Evolutionary conservation across 768 basidiomycete genomes (phyloP).

Genomic region (Chalciporus piperatus): DNA sequence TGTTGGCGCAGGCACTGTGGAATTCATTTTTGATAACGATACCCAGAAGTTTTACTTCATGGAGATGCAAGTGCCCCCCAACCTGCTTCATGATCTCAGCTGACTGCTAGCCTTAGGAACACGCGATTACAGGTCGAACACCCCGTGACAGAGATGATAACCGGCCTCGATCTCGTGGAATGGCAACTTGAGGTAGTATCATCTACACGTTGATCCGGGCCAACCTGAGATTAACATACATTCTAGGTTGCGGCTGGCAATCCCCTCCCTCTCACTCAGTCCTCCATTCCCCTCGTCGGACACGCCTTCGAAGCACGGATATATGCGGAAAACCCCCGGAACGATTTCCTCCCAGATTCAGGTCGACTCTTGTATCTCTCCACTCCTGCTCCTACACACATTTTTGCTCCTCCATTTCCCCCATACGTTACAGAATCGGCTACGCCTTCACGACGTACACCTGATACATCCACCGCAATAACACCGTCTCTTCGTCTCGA

Average conservation of each 20-base stretch:
- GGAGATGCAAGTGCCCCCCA: conserved; percentile 69
- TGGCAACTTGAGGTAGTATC: conserved; percentile 87
- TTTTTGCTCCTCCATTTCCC: conserved; percentile 52
- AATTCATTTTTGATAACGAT: conserved; percentile 95
- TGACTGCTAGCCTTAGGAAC: conserved; percentile 49
- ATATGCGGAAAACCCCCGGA: conserved; percentile 92
- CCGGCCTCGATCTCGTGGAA: conserved; percentile 89
- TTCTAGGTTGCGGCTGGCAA: conserved; percentile 83
- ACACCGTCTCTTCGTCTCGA: conserved; percentile 76
- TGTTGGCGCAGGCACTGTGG: conserved; percentile 90
- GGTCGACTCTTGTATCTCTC: conserved; percentile 79
- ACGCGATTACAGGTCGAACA: conserved; percentile 87
- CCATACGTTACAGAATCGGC: conserved; percentile 27
- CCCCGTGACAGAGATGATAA: conserved; percentile 94
- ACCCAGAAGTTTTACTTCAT: conserved; percentile 87
- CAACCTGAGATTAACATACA: background rate
- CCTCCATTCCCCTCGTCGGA: conserved; percentile 79
- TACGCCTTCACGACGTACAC: conserved; percentile 22
- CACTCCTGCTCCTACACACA: conserved; percentile 70
- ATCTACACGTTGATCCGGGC: background rate
- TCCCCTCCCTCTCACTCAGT: conserved; percentile 73
- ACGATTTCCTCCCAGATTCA: conserved; percentile 90
- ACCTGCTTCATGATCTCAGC: background rate
- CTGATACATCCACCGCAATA: conserved; percentile 28
- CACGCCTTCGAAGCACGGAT: conserved; percentile 95